Conservation (phyloP, 192 early-diverging fungal genomes). For the Rhizophagus sp. region DNA sequence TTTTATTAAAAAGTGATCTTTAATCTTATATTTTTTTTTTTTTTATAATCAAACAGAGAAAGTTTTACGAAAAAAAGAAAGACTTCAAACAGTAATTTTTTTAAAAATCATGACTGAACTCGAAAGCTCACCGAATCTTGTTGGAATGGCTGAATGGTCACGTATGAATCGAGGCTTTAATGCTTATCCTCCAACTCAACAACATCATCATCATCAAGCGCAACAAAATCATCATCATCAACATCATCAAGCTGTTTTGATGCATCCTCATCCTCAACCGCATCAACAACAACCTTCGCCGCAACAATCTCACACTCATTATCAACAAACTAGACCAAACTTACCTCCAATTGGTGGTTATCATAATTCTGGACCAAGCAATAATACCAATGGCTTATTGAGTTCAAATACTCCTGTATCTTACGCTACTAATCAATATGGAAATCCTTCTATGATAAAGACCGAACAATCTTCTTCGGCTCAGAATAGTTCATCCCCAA, state of each 20-base stretch:
- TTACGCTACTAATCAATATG: constrained; percentile 7
- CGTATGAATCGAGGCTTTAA: background rate
- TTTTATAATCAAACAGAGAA: background rate
- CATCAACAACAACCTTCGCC: constrained; percentile 7
- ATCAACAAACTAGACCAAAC: background rate
- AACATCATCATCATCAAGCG: constrained; percentile 16
- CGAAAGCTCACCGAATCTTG: constrained; percentile 13
- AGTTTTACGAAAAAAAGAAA: background rate
- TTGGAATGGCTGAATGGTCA: constrained; percentile 10
- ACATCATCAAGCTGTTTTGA: background rate
- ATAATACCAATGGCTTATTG: background rate
- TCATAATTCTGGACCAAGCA: background rate
- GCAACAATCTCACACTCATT: constrained; percentile 12
- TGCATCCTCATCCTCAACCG: constrained; percentile 10
- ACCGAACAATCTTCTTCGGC: background rate
- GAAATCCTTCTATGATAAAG: background rate
- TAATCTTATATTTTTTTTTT: background rate
- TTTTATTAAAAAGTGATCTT: background rate
- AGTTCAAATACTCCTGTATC: background rate
- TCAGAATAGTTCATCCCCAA: constrained; percentile 5
- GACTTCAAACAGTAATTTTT: background rate
- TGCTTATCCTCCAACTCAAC: background rate
- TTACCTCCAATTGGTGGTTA: constrained; percentile 8
- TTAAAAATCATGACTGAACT: constrained; percentile 13
- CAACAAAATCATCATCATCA: constrained; percentile 14